Evolutionary conservation across 1,284 basidiomycete species (phyloP), one percentile per base, ranked within the genome.

Genomic region (Phylloboletellus chloephorus): DNA sequence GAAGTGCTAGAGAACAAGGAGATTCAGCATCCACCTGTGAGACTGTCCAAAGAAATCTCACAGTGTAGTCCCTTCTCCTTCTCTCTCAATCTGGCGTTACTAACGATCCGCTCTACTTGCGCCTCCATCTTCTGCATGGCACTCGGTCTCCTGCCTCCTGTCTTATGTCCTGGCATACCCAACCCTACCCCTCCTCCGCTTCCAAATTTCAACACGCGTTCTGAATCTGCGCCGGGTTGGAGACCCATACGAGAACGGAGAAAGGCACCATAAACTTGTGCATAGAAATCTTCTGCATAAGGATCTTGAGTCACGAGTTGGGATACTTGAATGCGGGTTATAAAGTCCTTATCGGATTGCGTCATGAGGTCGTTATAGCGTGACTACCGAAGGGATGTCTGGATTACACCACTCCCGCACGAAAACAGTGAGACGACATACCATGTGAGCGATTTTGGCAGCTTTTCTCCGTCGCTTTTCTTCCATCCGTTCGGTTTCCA

Each of bases 321-420:
- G 1, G 93, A 97, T 33, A 99, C 90, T 67, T 99, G 96, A 47
- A 99, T 98, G 28, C 96, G 84, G 16, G 96, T 98, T 66, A 99
- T 98, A 63, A 98, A 99, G 61, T 98, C 96, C 69, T 98, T 98
- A 74, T 99, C 96, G 11, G 91, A 95, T 63, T 93, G 89, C 0
- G 88, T 92, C 96, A 99, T 99, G 41, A 98, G 74, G 61, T 98
- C 94, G 62, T 98, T 99, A 67, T 96, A 93, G 52, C 88, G 84
- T 41, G 92, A 79, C 93, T 96, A 39, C n/a, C 45, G 26, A 37
- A 13, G 28, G 15, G 16, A 23, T 0, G 4, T 40, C 13, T 26
- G 7, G 11, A 16, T 41, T 13, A 37, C 17, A 35, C 11, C 11
- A 2, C 12, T 24, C n/a, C 31, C 13, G 12, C 13, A 44, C 44